Base-by-base conservation (phyloP, 2,329 filamentous ascomycete species). In the Microdochium bolleyi region DNA sequence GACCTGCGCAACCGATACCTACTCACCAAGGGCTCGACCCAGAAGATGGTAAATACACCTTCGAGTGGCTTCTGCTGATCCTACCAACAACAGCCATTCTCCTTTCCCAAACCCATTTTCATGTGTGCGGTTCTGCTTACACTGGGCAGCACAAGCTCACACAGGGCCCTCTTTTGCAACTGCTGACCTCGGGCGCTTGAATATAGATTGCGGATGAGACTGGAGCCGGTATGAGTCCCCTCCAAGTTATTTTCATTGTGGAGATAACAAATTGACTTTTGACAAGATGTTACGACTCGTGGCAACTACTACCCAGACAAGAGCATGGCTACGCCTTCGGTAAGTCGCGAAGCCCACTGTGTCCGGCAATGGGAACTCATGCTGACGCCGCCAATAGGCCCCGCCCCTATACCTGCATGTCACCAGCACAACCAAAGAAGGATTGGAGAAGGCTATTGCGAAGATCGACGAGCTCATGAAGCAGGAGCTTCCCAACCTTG, bases 121-220 rank as follows among this genome's bases (percentile, higher is more conserved):
- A 72, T 78, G 76, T 76, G 76, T 75, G 75, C 74, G 75, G 76
- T 82, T 77, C 82, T 82, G 82, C 84, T 88, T 86, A 88, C 85
- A 69, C 73, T 69, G 71, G 77, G 76, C 77, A 78, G 74, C 77
- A 75, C 79, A 82, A 87, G 84, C 82, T 81, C 73, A 69, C 70
- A 73, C 73, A 73, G 71, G 70, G 70, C 76, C 80, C 82, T 85
- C 83, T 84, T 83, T 89, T 85, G 83, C 88, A 89, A 84, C 84
- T 94, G 90, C 92, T 97, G 84, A 96, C 92, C 83, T 85, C 80
- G 75, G 74, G 74, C 86, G 80, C 84, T 82, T 94, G 85, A 88
- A 46, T 88, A 65, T 92, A 99, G 94, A 99, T 99, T 67, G 95
- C 96, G 87, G 92, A 96, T 78, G 90, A 96, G 67, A 97, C 92